Evolutionary conservation across 768 basidiomycete genomes (phyloP).

Genomic region (Xanthoconium purpureum): DNA sequence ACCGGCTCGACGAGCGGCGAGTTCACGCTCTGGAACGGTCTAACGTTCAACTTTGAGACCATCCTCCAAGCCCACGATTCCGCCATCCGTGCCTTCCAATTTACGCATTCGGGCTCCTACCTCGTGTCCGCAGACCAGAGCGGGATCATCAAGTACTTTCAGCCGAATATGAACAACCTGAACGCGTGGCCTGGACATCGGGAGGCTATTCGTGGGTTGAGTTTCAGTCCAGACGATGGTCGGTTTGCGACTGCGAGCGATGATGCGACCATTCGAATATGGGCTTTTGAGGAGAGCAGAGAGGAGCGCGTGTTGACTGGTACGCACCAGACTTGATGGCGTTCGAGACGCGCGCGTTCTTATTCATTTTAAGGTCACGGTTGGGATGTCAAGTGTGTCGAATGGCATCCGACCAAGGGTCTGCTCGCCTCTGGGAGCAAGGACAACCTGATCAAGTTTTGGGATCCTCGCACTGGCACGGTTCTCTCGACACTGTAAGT

Average conservation of each 20-base stretch:
- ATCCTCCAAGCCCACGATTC: constrained; percentile 99
- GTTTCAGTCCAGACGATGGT: constrained; percentile 88
- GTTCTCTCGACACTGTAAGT: constrained; percentile 86
- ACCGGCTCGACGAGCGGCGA: constrained; percentile 97
- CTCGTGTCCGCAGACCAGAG: constrained; percentile 90
- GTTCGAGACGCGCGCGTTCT: background rate
- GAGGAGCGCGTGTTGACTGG: constrained; percentile 89
- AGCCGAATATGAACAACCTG: constrained; percentile 98
- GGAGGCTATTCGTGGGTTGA: constrained; percentile 91
- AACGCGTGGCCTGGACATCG: constrained; percentile 90
- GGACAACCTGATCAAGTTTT: constrained; percentile 98
- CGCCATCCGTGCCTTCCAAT: constrained; percentile 84
- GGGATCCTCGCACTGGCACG: constrained; percentile 95
- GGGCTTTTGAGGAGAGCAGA: constrained; percentile 89
- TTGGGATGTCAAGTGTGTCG: constrained; percentile 97
- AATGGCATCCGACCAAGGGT: constrained; percentile 98
- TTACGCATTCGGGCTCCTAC: constrained; percentile 91
- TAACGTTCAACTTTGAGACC: constrained; percentile 99
- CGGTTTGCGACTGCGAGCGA: constrained; percentile 95
- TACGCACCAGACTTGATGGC: constrained; percentile 18
- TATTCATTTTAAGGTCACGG: constrained; percentile 73
- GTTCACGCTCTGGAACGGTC: constrained; percentile 98
- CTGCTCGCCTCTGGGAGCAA: constrained; percentile 93
- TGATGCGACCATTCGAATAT: constrained; percentile 91
- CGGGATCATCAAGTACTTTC: constrained; percentile 97